A percentile compares a stretch with the other conserved stretches of the same genome.
phyloP scores from a whole-genome alignment of 257 asterid genomes.

The Salvia rosmarinus region DNA sequence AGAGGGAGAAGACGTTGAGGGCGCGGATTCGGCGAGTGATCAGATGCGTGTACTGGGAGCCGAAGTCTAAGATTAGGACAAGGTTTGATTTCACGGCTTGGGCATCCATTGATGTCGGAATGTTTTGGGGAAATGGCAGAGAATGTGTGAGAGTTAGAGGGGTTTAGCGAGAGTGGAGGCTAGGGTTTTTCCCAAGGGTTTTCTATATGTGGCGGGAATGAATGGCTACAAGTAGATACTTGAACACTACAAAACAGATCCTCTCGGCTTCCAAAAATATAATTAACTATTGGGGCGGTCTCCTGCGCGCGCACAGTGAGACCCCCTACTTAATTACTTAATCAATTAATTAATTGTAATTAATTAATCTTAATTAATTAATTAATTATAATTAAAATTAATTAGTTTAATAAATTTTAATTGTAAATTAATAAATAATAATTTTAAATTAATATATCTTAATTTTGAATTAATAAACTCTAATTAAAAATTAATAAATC shows the following conservation, averaged over 20 bases:
- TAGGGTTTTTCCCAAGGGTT: conserved; percentile 55
- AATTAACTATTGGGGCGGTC: no score
- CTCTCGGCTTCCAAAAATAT: background rate
- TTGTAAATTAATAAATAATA: no score
- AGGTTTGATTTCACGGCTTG: conserved; percentile 57
- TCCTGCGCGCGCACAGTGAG: no score
- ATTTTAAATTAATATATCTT: no score
- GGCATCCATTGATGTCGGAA: conserved; percentile 50
- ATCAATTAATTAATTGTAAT: no score
- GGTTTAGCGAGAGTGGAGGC: conserved; percentile 37
- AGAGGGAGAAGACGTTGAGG: conserved; percentile 79
- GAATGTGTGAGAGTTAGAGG: background rate
- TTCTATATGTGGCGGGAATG: conserved; percentile 57
- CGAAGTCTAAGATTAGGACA: conserved; percentile 74
- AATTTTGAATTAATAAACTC: no score
- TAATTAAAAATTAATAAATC: no score
- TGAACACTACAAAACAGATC: background rate
- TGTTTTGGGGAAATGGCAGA: background rate
- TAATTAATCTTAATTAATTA: no score
- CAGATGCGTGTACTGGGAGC: conserved; percentile 96
- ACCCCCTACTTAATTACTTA: no score
- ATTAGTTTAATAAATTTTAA: no score
- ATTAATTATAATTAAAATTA: no score
- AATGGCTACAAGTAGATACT: background rate
- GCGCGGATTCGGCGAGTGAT: conserved; percentile 92